Percentiles rank a stretch among this genome's conserved stretches.
Conservation (phyloP, 1,284 basidiomycete species). For the Trametes hirsuta region DNA sequence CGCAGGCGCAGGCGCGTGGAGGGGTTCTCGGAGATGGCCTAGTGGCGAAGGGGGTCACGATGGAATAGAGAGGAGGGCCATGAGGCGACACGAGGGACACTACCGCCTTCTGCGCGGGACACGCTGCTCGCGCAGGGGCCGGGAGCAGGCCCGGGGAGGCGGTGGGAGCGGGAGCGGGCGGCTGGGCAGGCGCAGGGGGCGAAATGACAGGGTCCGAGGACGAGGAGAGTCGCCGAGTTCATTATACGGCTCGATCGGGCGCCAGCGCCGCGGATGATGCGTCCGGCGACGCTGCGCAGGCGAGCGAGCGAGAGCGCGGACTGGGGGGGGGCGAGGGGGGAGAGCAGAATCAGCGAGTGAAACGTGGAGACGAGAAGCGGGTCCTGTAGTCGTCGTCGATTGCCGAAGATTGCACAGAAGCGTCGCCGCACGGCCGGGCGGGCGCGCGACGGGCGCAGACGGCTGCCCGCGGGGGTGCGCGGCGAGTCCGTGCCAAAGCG, state of each 20-base stretch:
- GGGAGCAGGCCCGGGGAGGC: neutral
- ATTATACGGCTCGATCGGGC: neutral
- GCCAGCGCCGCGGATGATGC: neutral
- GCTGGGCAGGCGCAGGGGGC: neutral
- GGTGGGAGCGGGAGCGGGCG: neutral
- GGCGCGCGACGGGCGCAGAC: neutral
- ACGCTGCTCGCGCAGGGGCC: neutral
- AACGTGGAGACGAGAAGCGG: constrained; percentile 19
- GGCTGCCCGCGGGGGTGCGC: neutral
- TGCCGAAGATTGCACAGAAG: constrained; percentile 16
- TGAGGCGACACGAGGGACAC: constrained; percentile 9
- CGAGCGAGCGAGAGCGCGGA: neutral
- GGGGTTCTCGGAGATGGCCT: constrained; percentile 2
- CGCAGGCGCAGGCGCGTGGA: neutral
- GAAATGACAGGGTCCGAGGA: neutral
- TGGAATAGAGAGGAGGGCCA: constrained; percentile 6
- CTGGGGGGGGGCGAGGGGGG: neutral
- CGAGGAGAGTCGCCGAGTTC: neutral
- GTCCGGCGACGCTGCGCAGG: neutral
- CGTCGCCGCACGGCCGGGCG: neutral
- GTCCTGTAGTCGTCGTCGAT: constrained; percentile 19
- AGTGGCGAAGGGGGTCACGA: constrained; percentile 4
- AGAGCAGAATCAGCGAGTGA: neutral
- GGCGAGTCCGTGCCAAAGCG: neutral
- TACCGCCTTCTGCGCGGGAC: neutral